These are phyloP conservation scores for Capronia coronata DNA, from an alignment of 2,329 filamentous ascomycete species.

Conservation along the genomic window DNA sequence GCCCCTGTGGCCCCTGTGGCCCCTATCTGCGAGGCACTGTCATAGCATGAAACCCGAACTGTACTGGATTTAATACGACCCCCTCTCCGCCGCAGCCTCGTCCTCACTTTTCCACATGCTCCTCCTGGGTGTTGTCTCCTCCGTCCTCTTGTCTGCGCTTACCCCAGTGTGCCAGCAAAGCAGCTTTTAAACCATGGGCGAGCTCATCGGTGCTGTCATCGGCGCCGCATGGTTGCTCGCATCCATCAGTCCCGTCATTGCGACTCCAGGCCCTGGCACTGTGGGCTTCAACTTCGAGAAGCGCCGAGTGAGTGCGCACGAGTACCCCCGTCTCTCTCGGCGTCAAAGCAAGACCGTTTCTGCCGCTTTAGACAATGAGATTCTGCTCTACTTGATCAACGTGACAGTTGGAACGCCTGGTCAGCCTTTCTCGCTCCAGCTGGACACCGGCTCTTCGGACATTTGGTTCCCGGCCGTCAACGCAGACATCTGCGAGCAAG, in stretches of 20 bases:
- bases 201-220: conserved; percentile 9
- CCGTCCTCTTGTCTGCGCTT: neutral
- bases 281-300: conserved; percentile 26
- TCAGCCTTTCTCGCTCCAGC: conserved; percentile 52
- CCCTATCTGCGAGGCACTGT: no score
- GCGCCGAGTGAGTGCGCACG: conserved; percentile 12
- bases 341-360: conserved; percentile 22
- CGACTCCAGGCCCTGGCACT: conserved; percentile 12
- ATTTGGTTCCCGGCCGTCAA: conserved; percentile 49
- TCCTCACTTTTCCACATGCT: no score
- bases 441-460: conserved; percentile 65
- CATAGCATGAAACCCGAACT: no score
- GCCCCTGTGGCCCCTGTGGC: no score
- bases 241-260: conserved; percentile 13
- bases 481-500: conserved; percentile 25
- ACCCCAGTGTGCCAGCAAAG: no score
- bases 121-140: no score
- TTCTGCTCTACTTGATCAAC: conserved; percentile 57
- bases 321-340: conserved; percentile 15
- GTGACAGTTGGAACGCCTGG: conserved; percentile 57
- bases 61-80: no score
- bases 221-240: conserved; percentile 18
- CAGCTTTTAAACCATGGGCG: conserved; percentile 17
- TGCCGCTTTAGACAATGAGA: conserved; percentile 23
- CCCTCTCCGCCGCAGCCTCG: no score